Evolutionary conservation across 2,329 filamentous ascomycete genomes (phyloP).

Genomic region (Hirsutella rhossiliensis): DNA sequence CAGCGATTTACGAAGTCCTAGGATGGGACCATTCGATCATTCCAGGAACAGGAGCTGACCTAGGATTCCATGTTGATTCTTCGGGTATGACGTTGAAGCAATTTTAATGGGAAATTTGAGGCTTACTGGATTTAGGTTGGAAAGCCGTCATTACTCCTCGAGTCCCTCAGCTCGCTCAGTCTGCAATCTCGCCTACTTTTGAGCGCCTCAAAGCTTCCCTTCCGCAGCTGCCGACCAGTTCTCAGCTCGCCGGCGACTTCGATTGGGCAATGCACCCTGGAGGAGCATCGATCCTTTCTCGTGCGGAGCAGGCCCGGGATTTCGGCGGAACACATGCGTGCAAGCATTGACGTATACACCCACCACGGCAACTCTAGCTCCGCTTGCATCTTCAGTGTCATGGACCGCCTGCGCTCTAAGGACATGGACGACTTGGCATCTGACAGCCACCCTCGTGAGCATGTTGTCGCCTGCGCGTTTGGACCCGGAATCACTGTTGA

Average conservation of each 20-base stretch:
- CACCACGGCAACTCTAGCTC: slow-evolving; percentile 58
- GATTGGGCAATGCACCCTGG: slow-evolving; percentile 67
- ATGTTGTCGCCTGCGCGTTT: slow-evolving; percentile 56
- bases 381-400: slow-evolving; percentile 56
- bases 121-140: too few relatives aligned
- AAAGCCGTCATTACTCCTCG: too few relatives aligned
- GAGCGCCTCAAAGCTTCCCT: slow-evolving; percentile 39
- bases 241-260: slow-evolving; percentile 39
- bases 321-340: slow-evolving; percentile 50
- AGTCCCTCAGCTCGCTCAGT: too few relatives aligned
- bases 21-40: slow-evolving; percentile 55
- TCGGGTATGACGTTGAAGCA: slow-evolving; percentile 38
- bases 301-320: slow-evolving; percentile 39
- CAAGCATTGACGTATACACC: slow-evolving; percentile 58
- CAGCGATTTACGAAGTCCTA: slow-evolving; percentile 44
- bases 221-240: too few relatives aligned
- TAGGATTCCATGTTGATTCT: slow-evolving; percentile 55
- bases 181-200: slow-evolving; percentile 41
- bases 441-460: slow-evolving; percentile 35
- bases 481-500: slow-evolving; percentile 58
- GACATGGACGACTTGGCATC: slow-evolving; percentile 41
- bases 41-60: slow-evolving; percentile 46
- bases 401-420: slow-evolving; percentile 46
- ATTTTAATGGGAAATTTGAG: too few relatives aligned
- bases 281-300: slow-evolving; percentile 52